These are phyloP conservation scores for Fusarium nematophilum DNA, from an alignment of 2,329 filamentous ascomycete genomes.

Conservation along the genomic window DNA sequence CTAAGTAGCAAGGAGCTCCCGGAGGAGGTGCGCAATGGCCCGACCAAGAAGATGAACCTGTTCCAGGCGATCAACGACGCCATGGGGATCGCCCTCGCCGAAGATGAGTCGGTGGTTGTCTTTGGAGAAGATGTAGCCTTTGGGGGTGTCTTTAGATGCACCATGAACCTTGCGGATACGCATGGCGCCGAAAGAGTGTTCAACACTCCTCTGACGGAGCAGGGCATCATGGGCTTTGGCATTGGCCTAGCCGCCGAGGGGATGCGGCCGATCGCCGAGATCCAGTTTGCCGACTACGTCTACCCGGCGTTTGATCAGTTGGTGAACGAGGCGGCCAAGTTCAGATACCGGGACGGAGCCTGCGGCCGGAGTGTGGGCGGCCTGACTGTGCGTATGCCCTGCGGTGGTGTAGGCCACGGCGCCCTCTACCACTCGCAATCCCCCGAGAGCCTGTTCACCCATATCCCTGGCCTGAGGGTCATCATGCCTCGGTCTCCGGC, in stretches of 20 bases:
- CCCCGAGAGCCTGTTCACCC: slow-evolving; percentile 88
- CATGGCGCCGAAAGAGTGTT: slow-evolving; percentile 92
- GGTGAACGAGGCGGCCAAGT: slow-evolving; percentile 92
- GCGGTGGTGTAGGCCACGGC: slow-evolving; percentile 89
- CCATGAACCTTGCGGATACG: slow-evolving; percentile 87
- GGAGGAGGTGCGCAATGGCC: slow-evolving; percentile 70
- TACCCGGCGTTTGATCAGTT: slow-evolving; percentile 94
- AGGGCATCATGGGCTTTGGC: slow-evolving; percentile 93
- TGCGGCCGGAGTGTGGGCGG: slow-evolving; percentile 75
- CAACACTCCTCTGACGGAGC: slow-evolving; percentile 94
- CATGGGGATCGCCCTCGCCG: slow-evolving; percentile 81
- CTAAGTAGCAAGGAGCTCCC: slow-evolving; percentile 79
- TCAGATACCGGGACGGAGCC: slow-evolving; percentile 77
- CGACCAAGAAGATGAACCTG: slow-evolving; percentile 89
- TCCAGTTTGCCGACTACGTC: slow-evolving; percentile 95
- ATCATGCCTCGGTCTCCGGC: slow-evolving; percentile 86
- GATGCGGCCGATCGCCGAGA: slow-evolving; percentile 92
- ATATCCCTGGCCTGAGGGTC: slow-evolving; percentile 86
- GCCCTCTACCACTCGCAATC: slow-evolving; percentile 90
- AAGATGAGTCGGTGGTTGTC: slow-evolving; percentile 86
- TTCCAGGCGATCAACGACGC: slow-evolving; percentile 96
- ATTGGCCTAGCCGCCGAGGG: slow-evolving; percentile 91
- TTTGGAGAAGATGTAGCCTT: slow-evolving; percentile 99
- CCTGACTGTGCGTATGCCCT: slow-evolving; percentile 89
- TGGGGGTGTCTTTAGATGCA: slow-evolving; percentile 94